Evolutionary conservation across 805 yeast species (phyloP).

Genomic region (Brettanomyces sp.): DNA sequence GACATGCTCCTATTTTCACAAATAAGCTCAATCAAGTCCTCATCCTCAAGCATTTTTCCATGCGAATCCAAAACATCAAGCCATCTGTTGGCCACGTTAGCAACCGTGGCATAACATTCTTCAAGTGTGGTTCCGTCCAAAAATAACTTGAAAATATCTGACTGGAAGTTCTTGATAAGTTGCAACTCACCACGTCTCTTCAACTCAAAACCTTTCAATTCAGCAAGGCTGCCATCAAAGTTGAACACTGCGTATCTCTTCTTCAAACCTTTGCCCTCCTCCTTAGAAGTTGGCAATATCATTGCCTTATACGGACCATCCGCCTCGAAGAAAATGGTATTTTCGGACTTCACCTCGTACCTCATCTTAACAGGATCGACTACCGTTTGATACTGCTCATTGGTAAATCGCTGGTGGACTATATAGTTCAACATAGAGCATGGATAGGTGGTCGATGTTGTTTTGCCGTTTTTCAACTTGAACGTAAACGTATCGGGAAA

Average conservation of each 20-base stretch:
- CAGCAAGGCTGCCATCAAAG: constrained; percentile 88
- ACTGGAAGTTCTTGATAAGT: constrained; percentile 87
- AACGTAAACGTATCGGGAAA: constrained; percentile 86
- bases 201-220: constrained; percentile 91
- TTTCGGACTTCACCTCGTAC: constrained; percentile 77
- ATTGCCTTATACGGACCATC: constrained; percentile 98
- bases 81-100: constrained; percentile 92
- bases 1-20: constrained; percentile 96
- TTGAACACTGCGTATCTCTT: constrained; percentile 97
- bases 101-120: constrained; percentile 80
- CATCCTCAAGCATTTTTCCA: constrained; percentile 84
- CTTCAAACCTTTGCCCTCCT: constrained; percentile 93
- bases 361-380: constrained; percentile 58
- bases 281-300: constrained; percentile 94
- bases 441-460: constrained; percentile 74
- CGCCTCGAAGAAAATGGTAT: constrained; percentile 93
- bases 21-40: constrained; percentile 87
- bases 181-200: constrained; percentile 95
- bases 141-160: constrained; percentile 86
- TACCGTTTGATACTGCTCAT: constrained; percentile 86
- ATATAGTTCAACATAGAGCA: constrained; percentile 92
- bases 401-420: constrained; percentile 86
- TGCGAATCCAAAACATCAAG: constrained; percentile 82
- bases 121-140: constrained; percentile 76
- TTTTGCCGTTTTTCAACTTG: constrained; percentile 68